Evolutionary conservation across 345 rosid species (phyloP).

Genomic region (Cardamine chenopodiifolia): DNA sequence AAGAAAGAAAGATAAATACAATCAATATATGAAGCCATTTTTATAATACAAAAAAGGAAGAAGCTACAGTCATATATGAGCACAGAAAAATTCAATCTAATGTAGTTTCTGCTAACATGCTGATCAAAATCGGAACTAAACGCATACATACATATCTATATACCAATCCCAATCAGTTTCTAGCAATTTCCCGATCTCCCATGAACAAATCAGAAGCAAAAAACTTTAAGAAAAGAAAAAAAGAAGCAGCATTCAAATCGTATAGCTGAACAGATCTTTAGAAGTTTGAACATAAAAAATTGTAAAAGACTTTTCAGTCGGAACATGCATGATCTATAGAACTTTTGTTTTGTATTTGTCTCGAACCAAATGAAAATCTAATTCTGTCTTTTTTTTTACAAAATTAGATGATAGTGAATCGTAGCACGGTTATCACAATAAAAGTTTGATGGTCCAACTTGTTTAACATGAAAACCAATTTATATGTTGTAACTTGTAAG

Average conservation of each 20-base stretch:
- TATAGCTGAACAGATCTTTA: conserved; percentile 11
- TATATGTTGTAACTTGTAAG: too few relatives aligned
- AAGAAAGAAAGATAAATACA: background rate
- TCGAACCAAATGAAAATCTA: background rate
- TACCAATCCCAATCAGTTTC: background rate
- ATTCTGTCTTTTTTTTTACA: too few relatives aligned
- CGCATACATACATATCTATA: background rate
- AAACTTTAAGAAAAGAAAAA: background rate
- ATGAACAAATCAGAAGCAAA: conserved; percentile 6
- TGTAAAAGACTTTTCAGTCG: too few relatives aligned
- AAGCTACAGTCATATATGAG: background rate
- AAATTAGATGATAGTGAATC: background rate
- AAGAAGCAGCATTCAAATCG: conserved; percentile 3
- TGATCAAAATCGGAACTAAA: background rate
- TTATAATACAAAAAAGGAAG: background rate
- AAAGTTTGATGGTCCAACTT: background rate
- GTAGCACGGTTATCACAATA: too few relatives aligned
- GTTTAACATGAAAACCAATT: background rate
- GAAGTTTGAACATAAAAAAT: too few relatives aligned
- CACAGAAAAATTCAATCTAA: background rate
- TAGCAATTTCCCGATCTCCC: background rate
- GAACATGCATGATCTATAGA: too few relatives aligned
- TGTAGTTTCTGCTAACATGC: background rate
- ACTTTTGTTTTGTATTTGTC: background rate
- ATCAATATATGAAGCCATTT: background rate